A percentile compares a stretch with the other conserved stretches of the same genome.
phyloP scores from a whole-genome alignment of 306 rosid species.

The Rosa lucieae region DNA sequence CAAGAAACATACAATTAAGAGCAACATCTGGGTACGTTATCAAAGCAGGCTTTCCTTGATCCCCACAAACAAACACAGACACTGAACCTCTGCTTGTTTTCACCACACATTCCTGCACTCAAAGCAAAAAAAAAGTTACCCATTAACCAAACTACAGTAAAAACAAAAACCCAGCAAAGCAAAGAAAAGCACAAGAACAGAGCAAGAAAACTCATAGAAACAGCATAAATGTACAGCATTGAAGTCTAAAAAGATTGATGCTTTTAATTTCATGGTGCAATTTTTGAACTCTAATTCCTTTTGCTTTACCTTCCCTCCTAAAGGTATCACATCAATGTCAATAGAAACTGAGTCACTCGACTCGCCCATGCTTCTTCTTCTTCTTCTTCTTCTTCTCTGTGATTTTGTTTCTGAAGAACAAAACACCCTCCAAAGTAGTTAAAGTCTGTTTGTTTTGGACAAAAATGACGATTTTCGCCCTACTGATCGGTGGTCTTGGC shows the following conservation, averaged over 20 bases:
- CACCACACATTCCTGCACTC: slow-evolving; percentile 62
- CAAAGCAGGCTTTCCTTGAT: slow-evolving; percentile 83
- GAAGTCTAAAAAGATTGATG: background rate
- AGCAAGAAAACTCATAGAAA: background rate
- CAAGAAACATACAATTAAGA: slow-evolving; percentile 63
- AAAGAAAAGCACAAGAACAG: background rate
- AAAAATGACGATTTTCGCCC: slow-evolving; percentile 19
- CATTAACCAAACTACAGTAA: background rate
- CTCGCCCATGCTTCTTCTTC: slow-evolving; percentile 53
- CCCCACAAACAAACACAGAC: slow-evolving; percentile 82
- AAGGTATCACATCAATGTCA: slow-evolving; percentile 71
- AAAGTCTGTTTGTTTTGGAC: background rate
- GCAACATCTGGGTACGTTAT: slow-evolving; percentile 87
- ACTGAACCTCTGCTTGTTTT: slow-evolving; percentile 80
- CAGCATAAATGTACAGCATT: background rate
- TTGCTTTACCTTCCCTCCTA: slow-evolving; percentile 66
- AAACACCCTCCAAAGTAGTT: slow-evolving; percentile 27
- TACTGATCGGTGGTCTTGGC: background rate
- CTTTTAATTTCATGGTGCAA: slow-evolving; percentile 12
- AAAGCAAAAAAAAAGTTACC: background rate
- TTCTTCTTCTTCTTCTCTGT: slow-evolving; percentile 19
- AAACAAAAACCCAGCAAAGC: slow-evolving; percentile 19
- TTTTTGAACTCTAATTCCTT: background rate
- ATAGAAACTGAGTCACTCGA: slow-evolving; percentile 73
- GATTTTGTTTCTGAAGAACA: slow-evolving; percentile 3